phyloP scores from a whole-genome alignment of 805 yeast genomes.

The Sungouiozyma ichnusensis region DNA sequence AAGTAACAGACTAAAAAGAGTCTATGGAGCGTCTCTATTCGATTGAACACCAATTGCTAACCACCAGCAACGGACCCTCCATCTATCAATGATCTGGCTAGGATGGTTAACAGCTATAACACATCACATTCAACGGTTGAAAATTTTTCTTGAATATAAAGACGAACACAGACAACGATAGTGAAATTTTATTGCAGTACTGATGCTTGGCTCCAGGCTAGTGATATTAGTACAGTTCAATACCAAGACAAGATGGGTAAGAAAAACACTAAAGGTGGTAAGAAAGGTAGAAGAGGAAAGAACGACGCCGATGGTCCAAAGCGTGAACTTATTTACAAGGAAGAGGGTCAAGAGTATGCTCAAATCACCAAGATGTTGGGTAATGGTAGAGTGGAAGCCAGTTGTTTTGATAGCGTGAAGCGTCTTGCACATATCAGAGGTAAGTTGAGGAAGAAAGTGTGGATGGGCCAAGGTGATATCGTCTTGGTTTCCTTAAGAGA shows the following conservation, averaged over 20 bases:
- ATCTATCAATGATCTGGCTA: too few relatives aligned
- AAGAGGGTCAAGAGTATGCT: constrained; percentile 97
- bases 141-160: too few relatives aligned
- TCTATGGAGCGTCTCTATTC: background rate
- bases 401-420: constrained; percentile 87
- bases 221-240: background rate
- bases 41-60: background rate
- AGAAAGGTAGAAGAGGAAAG: constrained; percentile 96
- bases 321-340: constrained; percentile 85
- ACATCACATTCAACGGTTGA: too few relatives aligned
- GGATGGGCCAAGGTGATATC: constrained; percentile 99
- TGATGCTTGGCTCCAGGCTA: too few relatives aligned
- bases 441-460: constrained; percentile 96
- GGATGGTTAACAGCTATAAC: too few relatives aligned
- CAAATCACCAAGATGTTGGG: constrained; percentile 98
- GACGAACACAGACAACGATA: too few relatives aligned
- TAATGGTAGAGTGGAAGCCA: constrained; percentile 91
- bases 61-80: too few relatives aligned
- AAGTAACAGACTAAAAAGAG: background rate
- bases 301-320: constrained; percentile 83
- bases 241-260: constrained; percentile 26
- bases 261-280: constrained; percentile 55
- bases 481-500: constrained; percentile 93
- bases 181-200: too few relatives aligned
- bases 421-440: constrained; percentile 99